phyloP scores from a whole-genome alignment of 1,284 basidiomycete species.

The Leccinum subatratum region DNA sequence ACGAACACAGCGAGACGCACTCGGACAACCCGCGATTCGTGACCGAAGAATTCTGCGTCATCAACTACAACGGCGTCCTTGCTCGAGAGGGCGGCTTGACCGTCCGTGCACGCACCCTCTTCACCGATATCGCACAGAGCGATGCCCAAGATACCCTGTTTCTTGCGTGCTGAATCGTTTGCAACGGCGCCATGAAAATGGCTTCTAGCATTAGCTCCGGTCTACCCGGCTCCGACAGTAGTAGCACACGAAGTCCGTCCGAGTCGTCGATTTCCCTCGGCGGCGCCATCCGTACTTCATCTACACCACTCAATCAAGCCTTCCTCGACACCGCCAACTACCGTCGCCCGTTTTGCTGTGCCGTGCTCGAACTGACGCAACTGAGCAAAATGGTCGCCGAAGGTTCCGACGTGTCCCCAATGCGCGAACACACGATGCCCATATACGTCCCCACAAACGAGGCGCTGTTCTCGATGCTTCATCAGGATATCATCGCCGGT shows the following conservation, averaged over 20 bases:
- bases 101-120: constrained; percentile 72
- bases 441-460: constrained; percentile 86
- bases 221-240: constrained; percentile 38
- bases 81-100: constrained; percentile 61
- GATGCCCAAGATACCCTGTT: constrained; percentile 84
- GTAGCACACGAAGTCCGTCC: constrained; percentile 44
- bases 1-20: constrained; percentile 25
- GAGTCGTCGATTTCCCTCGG: constrained; percentile 41
- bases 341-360: constrained; percentile 90
- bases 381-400: constrained; percentile 66
- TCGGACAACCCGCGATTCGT: constrained; percentile 75
- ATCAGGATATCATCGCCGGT: constrained; percentile 88
- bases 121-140: constrained; percentile 80
- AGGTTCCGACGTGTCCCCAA: constrained; percentile 53
- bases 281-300: constrained; percentile 25
- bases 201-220: constrained; percentile 52
- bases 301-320: constrained; percentile 24
- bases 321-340: constrained; percentile 46
- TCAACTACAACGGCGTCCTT: constrained; percentile 88
- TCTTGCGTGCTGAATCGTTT: constrained; percentile 85
- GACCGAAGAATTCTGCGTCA: constrained; percentile 88
- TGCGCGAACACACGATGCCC: constrained; percentile 80
- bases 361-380: constrained; percentile 82
- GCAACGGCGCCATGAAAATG: constrained; percentile 83
- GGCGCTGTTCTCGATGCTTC: constrained; percentile 84